phyloP scores from a whole-genome alignment of 371 early-diverging fungal species.

The Conidiobolus incongruus region DNA sequence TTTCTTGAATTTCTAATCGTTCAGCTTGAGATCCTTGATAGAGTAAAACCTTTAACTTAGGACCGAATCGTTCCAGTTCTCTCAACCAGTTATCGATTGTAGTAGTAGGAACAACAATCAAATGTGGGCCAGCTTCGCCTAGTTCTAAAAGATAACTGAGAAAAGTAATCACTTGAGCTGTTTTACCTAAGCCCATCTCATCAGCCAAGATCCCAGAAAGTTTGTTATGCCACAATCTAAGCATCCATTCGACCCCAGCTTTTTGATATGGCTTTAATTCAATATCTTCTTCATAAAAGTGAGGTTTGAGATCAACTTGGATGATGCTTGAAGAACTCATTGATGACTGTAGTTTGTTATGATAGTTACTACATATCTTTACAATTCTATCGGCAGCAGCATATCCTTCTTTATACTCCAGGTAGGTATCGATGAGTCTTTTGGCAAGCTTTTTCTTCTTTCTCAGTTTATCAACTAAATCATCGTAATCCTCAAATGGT shows the following conservation, averaged over 20 bases:
- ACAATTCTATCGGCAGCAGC: too few species aligned
- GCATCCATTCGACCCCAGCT: constrained; percentile 98
- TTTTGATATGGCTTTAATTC: constrained; percentile 49
- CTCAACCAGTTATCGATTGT: constrained; percentile 89
- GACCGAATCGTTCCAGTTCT: constrained; percentile 84
- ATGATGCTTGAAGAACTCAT: background rate
- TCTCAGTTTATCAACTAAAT: too few species aligned
- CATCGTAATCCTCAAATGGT: too few species aligned
- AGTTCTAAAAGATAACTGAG: constrained; percentile 64
- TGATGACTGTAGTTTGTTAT: background rate
- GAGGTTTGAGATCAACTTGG: background rate
- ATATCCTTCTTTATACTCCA: too few species aligned
- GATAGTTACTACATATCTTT: too few species aligned
- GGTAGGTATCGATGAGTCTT: too few species aligned
- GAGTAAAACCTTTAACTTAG: constrained; percentile 61
- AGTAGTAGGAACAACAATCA: constrained; percentile 79
- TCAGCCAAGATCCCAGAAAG: constrained; percentile 98
- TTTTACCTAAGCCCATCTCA: constrained; percentile 95
- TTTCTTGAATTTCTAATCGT: background rate
- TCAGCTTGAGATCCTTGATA: constrained; percentile 36
- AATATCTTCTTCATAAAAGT: background rate
- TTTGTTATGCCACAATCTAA: constrained; percentile 89
- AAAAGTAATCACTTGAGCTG: constrained; percentile 93
- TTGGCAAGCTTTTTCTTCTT: too few species aligned
- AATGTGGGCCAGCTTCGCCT: constrained; percentile 63